Percentiles rank a stretch among this genome's conserved stretches.
These are phyloP conservation scores for Alisma plantagoaquatica DNA, from an alignment of 106 monocot genomes.

Conservation along the genomic window DNA sequence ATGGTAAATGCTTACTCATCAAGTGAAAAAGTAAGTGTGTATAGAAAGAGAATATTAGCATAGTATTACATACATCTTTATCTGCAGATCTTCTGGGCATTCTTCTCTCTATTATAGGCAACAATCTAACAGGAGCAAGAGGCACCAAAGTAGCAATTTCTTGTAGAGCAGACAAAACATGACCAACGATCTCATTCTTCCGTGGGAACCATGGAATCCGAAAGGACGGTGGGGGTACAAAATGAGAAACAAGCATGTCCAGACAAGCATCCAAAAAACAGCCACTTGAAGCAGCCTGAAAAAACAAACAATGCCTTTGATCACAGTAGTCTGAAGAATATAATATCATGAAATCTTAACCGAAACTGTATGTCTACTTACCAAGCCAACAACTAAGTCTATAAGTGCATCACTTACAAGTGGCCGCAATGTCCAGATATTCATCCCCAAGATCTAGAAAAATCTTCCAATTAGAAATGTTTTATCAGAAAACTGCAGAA, in stretches of 20 bases:
- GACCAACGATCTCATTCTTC: conserved; percentile 13
- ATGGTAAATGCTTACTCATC: no score
- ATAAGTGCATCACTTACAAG: conserved; percentile 16
- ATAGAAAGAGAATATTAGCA: no score
- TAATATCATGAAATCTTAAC: no score
- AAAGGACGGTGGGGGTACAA: conserved; percentile 14
- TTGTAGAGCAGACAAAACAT: conserved; percentile 14
- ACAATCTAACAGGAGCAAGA: conserved; percentile 20
- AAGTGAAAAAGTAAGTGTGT: no score
- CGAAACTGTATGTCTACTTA: no score
- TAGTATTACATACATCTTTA: conserved; percentile 6
- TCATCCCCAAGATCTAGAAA: conserved; percentile 22
- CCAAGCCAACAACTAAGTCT: conserved; percentile 21
- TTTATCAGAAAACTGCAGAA: background rate
- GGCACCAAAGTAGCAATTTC: conserved; percentile 15
- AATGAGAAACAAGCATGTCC: conserved; percentile 29
- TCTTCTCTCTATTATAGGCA: conserved; percentile 14
- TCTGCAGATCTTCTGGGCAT: conserved; percentile 12
- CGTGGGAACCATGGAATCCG: conserved; percentile 9
- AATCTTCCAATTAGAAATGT: background rate
- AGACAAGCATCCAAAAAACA: conserved; percentile 21
- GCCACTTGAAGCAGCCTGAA: conserved; percentile 26
- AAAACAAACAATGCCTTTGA: background rate
- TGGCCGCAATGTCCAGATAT: conserved; percentile 13
- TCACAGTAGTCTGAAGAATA: background rate